Base-by-base conservation (phyloP, 768 basidiomycete genomes). In the Grammothele lineata region DNA sequence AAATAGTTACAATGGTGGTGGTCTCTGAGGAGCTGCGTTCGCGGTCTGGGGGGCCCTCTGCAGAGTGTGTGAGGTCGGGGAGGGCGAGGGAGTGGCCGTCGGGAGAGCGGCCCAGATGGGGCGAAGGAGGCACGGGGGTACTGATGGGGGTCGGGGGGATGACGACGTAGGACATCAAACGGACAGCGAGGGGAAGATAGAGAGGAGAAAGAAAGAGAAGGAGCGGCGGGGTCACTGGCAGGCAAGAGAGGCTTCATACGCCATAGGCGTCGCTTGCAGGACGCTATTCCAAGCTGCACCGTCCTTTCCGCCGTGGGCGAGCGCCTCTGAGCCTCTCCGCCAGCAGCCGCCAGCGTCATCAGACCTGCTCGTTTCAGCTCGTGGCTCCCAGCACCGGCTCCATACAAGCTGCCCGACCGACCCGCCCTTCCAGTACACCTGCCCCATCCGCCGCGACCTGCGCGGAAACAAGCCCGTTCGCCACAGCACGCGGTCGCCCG, bases 1-100 rank as follows among this genome's bases (percentile, higher is more conserved):
- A 92, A 47, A 92, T 91, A 43, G 85, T 82, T 61, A 85, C 80
- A 60, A 91, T 86, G 11, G 87, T 80, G 40, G 84, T 79, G 39
- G 84, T 80, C 57, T 87, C 87, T 11, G 85, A 80, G 0, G 84
- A 82, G 46, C 69, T 70, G 48, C 81, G 76, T 17, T 72, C 75
- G 56, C 68, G 69, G 41, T 70, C 70, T 18, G 54, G 54, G 4
- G 47, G 43, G 43, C 62, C 57, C 40, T 62, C 65, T 37, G 57
- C 57, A 44, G 58, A 64, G 38, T 44, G 46, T n/a, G 43, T 10
- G 61, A 66, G 66, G 52, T 62, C 71, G 51, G 72, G 68, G 36
- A 66, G 60, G 45, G 66, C 61, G 21, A 66, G 61, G 40, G 68
- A 61, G 64, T 53, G 40, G 45, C 45, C 40, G 53, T 53, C 47